These are phyloP conservation scores for Fusarium incarnatum DNA, from an alignment of 2,329 filamentous ascomycete species.

Conservation along the genomic window DNA sequence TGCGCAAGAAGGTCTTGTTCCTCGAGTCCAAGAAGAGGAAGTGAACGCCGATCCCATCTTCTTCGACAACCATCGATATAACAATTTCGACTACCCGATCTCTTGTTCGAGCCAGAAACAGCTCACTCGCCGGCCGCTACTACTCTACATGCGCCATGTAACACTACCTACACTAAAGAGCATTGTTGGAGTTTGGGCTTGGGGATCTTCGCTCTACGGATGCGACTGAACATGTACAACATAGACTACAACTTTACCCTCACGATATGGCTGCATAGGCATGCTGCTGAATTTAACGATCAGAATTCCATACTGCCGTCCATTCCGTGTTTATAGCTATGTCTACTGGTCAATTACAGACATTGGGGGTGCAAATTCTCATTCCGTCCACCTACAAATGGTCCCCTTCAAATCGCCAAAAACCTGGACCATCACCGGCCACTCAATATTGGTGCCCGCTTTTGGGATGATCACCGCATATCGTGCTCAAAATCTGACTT, in stretches of 20 bases:
- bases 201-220: constrained; percentile 32
- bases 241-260: constrained; percentile 29
- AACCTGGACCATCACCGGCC: not conserved
- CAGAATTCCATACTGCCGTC: not conserved
- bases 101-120: constrained; percentile 24
- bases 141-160: constrained; percentile 42
- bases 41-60: constrained; percentile 47
- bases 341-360: constrained; percentile 2
- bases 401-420: constrained; percentile 9
- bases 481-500: not conserved
- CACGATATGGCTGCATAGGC: constrained; percentile 16
- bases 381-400: not conserved
- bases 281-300: constrained; percentile 16
- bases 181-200: constrained; percentile 50
- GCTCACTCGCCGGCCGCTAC: constrained; percentile 1
- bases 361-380: constrained; percentile 6
- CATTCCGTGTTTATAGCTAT: not conserved
- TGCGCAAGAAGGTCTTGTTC: constrained; percentile 95
- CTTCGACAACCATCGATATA: constrained; percentile 29
- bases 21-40: constrained; percentile 89
- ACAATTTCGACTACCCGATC: not conserved
- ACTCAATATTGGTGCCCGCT: not conserved
- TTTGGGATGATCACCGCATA: not conserved
- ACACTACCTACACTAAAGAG: constrained; percentile 46
- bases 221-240: constrained; percentile 46